A percentile compares a stretch with the other conserved stretches of the same genome.
Conservation (phyloP, 352 stramenopile genomes). For the Pythium monospermum region DNA sequence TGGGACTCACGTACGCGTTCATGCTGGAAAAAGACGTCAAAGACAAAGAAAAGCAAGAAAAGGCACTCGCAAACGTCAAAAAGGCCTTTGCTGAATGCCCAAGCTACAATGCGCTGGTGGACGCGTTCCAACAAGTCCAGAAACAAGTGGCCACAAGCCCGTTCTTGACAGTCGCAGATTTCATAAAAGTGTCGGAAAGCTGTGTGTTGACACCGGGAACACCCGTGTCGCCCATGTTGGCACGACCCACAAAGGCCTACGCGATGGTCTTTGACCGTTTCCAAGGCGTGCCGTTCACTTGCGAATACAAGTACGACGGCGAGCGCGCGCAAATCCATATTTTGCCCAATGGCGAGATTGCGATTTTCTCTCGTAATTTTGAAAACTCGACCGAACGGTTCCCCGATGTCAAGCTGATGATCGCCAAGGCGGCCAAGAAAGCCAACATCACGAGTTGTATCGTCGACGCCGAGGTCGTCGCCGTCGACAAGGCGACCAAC, state of each 20-base stretch:
- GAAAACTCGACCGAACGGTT: constrained; percentile 98
- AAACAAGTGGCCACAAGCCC: constrained; percentile 30
- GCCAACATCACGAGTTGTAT: constrained; percentile 88
- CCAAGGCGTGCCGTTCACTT: constrained; percentile 94
- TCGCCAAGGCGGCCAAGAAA: constrained; percentile 54
- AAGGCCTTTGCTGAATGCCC: constrained; percentile 97
- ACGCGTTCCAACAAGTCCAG: constrained; percentile 78
- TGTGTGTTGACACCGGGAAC: constrained; percentile 95
- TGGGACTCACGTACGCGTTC: constrained; percentile 95
- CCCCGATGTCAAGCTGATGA: constrained; percentile 84
- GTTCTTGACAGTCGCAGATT: constrained; percentile 50
- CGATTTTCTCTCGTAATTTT: constrained; percentile 98
- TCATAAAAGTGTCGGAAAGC: constrained; percentile 45
- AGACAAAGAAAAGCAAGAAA: constrained; percentile 85
- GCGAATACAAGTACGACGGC: constrained; percentile 99
- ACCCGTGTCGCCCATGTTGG: constrained; percentile 98
- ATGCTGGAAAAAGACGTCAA: constrained; percentile 80
- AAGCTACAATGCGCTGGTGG: constrained; percentile 93
- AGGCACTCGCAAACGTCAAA: constrained; percentile 93
- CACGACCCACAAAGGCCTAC: constrained; percentile 95
- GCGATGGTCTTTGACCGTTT: constrained; percentile 97
- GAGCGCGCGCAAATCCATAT: constrained; percentile 97
- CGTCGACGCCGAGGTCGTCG: constrained; percentile 98
- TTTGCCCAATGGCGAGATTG: constrained; percentile 79
- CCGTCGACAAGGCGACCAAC: constrained; percentile 93